Base-by-base conservation (phyloP, 2,329 filamentous ascomycete genomes). In the Elsinoe perseae region DNA sequence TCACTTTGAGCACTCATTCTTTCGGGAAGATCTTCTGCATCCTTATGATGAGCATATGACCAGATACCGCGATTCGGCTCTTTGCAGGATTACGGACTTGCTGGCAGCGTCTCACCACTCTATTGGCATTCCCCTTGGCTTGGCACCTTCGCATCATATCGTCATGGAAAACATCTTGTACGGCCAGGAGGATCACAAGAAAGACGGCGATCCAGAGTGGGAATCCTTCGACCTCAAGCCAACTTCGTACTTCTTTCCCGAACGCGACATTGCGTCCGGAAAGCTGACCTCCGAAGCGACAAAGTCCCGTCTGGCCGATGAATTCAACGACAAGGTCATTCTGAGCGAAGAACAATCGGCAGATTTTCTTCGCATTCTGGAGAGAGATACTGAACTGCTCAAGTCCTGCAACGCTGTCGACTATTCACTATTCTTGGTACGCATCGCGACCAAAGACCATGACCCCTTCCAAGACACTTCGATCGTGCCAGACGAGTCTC, bases 141-240 rank as follows among this genome's bases (percentile, higher is more conserved):
- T 78, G 1, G 80, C 83, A 0, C 85, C 86, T 0, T 81, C 80
- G 1, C 85, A 88, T 61, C 85, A 89, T 64, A 85, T 89, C 58
- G 76, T 89, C 63, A 89, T 89, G 86, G 86, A 89, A 67, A 89
- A 89, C 64, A 74, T 87, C 2, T 72, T 88, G 21, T 81, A 80
- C 59, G 85, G 85, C 1, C 77, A 81, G 60, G 72, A 74, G 12
- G 69, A 73, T 10, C 72, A 74, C 28, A 28, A 56, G 21, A n/a
- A 56, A 64, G 65, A 8, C 66, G 69, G 44, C 65, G 72, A 56
- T 44, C 28, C 70, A 75, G 42, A 16, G 10, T 89, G 85, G 85
- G 82, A 89, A 65, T 82, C 80, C 1, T 89, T 84, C 69, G 86
- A 89, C 59, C 77, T 89, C 50, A 90, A 90, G 64, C 86, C 86